phyloP scores from a whole-genome alignment of 306 rosid genomes.

The Trichosanthes truncata region DNA sequence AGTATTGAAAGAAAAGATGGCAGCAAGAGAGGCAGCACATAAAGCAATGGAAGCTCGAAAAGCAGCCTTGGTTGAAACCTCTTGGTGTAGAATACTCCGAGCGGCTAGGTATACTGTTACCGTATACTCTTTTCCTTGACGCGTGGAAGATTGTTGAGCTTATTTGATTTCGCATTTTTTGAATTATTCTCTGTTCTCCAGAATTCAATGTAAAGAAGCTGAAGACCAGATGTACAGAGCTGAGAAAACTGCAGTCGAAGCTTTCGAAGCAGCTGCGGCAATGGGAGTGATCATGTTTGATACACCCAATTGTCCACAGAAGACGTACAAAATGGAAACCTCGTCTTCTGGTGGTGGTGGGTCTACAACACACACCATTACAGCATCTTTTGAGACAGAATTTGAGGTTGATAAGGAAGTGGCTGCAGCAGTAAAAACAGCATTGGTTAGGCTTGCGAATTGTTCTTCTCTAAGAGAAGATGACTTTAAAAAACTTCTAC shows the following conservation, averaged over 20 bases:
- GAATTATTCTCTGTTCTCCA: constrained; percentile 17
- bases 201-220: constrained; percentile 77
- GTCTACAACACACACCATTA: constrained; percentile 55
- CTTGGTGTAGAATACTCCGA: constrained; percentile 86
- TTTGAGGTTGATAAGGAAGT: constrained; percentile 88
- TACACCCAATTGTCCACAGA: constrained; percentile 61
- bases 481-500: constrained; percentile 60
- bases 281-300: constrained; percentile 82
- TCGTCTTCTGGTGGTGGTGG: constrained; percentile 40
- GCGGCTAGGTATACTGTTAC: constrained; percentile 74
- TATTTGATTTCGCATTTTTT: constrained; percentile 3
- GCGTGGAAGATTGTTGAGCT: neutral
- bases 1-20: constrained; percentile 82
- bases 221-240: constrained; percentile 51
- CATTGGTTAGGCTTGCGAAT: constrained; percentile 57
- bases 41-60: constrained; percentile 75
- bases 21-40: constrained; percentile 78
- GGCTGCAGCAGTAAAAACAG: constrained; percentile 83
- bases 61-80: constrained; percentile 88
- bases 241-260: constrained; percentile 56
- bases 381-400: constrained; percentile 87
- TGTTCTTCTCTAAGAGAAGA: constrained; percentile 57
- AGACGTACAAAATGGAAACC: constrained; percentile 53
- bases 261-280: constrained; percentile 76
- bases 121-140: constrained; percentile 24